Conservation (phyloP, 306 rosid genomes). For the Castanea sativa region DNA sequence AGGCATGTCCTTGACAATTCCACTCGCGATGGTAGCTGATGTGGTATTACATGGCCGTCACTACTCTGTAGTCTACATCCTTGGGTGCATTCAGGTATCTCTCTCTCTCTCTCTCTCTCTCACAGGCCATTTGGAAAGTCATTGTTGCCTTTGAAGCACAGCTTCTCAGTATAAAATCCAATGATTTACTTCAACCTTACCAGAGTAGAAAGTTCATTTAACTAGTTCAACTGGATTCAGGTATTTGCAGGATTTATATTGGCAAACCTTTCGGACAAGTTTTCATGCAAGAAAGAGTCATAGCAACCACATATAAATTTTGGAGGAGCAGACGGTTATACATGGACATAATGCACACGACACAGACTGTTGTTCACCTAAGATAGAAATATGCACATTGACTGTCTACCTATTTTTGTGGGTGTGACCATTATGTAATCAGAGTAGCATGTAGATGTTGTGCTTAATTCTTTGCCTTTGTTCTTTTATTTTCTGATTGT, state of each 20-base stretch:
- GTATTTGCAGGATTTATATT: conserved; percentile 69
- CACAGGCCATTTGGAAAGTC: neutral
- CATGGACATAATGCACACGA: neutral
- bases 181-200: neutral
- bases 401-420: neutral
- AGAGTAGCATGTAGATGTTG: neutral
- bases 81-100: conserved; percentile 70
- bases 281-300: conserved; percentile 30
- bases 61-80: conserved; percentile 53
- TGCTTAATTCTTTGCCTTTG: neutral
- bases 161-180: neutral
- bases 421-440: neutral
- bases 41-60: conserved; percentile 59
- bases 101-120: too few relatives aligned
- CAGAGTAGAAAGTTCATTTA: neutral
- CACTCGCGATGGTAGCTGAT: conserved; percentile 80
- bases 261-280: conserved; percentile 59
- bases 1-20: conserved; percentile 76
- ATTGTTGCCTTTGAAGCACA: neutral
- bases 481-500: neutral
- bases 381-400: neutral
- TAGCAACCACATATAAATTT: neutral
- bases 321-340: conserved; percentile 1
- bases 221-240: conserved; percentile 35
- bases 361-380: neutral